A percentile compares a stretch with the other conserved stretches of the same genome.
Conservation (phyloP, 805 yeast genomes). For the Metschnikowia noctiluminum region DNA sequence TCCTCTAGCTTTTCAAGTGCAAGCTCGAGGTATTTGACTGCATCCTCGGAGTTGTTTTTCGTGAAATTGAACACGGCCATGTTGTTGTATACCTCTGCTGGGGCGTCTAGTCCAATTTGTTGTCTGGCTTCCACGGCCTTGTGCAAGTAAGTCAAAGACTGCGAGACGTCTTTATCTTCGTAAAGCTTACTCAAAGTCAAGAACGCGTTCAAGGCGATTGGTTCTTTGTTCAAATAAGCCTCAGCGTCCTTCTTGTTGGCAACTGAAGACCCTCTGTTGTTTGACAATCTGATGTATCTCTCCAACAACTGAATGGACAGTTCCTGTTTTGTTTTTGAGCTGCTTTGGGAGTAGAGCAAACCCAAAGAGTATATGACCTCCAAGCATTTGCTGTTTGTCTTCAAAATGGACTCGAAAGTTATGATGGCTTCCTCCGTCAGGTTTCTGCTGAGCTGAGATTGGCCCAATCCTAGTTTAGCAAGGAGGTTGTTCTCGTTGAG, state of each 20-base stretch:
- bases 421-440: constrained; percentile 79
- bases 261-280: constrained; percentile 39
- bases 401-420: constrained; percentile 72
- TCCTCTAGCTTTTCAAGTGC: constrained; percentile 42
- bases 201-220: constrained; percentile 59
- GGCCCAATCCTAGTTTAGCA: constrained; percentile 81
- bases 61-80: constrained; percentile 79
- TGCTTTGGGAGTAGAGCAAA: constrained; percentile 58
- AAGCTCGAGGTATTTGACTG: constrained; percentile 51
- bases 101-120: constrained; percentile 42
- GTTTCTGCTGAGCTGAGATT: constrained; percentile 72
- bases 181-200: constrained; percentile 65
- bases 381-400: constrained; percentile 60
- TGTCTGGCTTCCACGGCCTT: constrained; percentile 55
- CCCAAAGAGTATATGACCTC: constrained; percentile 81
- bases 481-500: constrained; percentile 61
- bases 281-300: constrained; percentile 62
- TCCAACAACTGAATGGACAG: constrained; percentile 65
- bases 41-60: constrained; percentile 55
- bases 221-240: constrained; percentile 44
- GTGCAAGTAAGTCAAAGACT: constrained; percentile 60
- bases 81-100: constrained; percentile 69
- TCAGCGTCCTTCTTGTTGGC: constrained; percentile 23
- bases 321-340: constrained; percentile 38
- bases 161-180: constrained; percentile 63